A percentile compares a stretch with the other conserved stretches of the same genome.
Evolutionary conservation across 371 early-diverging fungal genomes (phyloP).

Genomic region (Mortierella sp.): DNA sequence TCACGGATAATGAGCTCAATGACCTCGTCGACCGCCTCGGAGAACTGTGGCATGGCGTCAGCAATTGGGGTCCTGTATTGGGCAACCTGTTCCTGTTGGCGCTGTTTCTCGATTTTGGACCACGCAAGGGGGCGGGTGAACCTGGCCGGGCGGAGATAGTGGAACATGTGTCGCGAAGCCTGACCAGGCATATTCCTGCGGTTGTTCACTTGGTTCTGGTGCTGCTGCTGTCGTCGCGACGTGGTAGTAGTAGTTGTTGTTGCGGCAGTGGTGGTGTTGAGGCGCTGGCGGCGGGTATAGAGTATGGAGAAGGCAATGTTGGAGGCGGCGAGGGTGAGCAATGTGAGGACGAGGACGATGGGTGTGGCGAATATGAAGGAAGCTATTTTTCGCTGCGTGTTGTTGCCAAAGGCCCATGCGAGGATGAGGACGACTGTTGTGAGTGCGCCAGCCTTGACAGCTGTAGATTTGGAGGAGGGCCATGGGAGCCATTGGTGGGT

Average conservation of each 20-base stretch:
- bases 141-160: conserved; percentile 42
- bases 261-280: background rate
- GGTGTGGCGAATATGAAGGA: conserved; percentile 35
- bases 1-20: conserved; percentile 65
- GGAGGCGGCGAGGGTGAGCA: conserved; percentile 40
- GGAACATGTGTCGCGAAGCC: conserved; percentile 36
- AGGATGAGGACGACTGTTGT: conserved; percentile 15
- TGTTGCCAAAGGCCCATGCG: conserved; percentile 30
- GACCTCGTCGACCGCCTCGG: conserved; percentile 61
- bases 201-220: conserved; percentile 11
- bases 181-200: conserved; percentile 32
- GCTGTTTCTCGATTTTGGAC: conserved; percentile 31
- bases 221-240: conserved; percentile 7
- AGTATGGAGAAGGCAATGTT: conserved; percentile 50
- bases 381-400: conserved; percentile 15
- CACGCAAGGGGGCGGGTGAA: conserved; percentile 48
- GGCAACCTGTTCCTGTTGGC: conserved; percentile 50
- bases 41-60: conserved; percentile 55
- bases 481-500: background rate
- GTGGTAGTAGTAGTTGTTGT: background rate
- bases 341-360: conserved; percentile 26
- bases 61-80: conserved; percentile 47
- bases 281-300: conserved; percentile 33
- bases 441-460: conserved; percentile 10
- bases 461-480: background rate